Evolutionary conservation across 2,329 filamentous ascomycete species (phyloP), one percentile per base, ranked within the genome.

Genomic region (Onygenales sp.): DNA sequence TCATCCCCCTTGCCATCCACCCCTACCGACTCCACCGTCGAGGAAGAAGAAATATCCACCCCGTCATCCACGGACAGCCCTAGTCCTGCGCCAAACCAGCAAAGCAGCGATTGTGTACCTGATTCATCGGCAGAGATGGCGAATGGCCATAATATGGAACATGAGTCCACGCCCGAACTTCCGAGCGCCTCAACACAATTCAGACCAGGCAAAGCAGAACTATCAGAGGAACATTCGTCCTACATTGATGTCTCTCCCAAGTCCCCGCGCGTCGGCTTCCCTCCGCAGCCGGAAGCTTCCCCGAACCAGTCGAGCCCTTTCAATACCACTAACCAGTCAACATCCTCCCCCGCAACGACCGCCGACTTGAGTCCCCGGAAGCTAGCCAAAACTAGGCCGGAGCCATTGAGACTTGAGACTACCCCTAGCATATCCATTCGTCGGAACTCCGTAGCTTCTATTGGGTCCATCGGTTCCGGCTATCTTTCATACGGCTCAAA

Each of bases 291-390:
- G 10, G 39, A 31, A 1, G 17, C 40, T 42, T 39, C 34, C 10
- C 14, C 45, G 14, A 10, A 17, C 46, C 34, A 14, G 33, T 8
- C 34, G n/a, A 48, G 33, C 14, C 46, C 14, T 49, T 49, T 17
- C 21, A 49, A 39, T 11, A 11, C 9, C 10, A 31, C 34, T 49
- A 27, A 49, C 39, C 17, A 5, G 31, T 49, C 21, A 3, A 40
- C 10, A 39, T 31, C 46, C 2, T 49, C 46, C 39, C 39, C 46
- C 9, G 34, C 46, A 9, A 49, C 34, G 11, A 31, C 34, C 2
- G 36, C 46, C n/a, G 46, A 49, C 17, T n/a, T 39, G 40, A 70
- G 65, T 27, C 66, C 66, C 2, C 67, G 66, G 9, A 68, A 66
- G 47, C 59, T 68, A 10, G 62, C 61, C 13, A 66, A 64, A 47